phyloP scores from a whole-genome alignment of 371 early-diverging fungal species.

The Zychaea mexicana region DNA sequence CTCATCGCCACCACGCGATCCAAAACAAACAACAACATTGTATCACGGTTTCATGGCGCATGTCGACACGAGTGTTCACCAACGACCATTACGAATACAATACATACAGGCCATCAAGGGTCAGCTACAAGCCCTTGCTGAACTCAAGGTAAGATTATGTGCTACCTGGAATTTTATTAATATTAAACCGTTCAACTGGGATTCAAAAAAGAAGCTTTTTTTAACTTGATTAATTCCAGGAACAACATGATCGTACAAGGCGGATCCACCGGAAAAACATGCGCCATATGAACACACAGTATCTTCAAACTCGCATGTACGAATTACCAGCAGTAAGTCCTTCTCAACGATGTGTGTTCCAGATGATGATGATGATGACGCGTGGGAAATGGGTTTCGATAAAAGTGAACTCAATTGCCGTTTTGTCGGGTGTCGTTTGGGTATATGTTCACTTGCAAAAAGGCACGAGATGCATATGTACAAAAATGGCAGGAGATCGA shows the following conservation, averaged over 20 bases:
- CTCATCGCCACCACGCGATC: not conserved
- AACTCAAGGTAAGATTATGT: slow-evolving; percentile 20
- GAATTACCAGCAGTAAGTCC: slow-evolving; percentile 3
- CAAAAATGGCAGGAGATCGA: slow-evolving; percentile 23
- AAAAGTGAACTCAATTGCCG: too few relatives aligned
- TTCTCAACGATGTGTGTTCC: too few relatives aligned
- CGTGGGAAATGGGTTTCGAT: not conserved
- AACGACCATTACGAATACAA: slow-evolving; percentile 13
- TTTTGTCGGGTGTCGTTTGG: not conserved
- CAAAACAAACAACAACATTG: slow-evolving; percentile 5
- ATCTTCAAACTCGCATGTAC: slow-evolving; percentile 12
- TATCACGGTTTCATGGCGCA: slow-evolving; percentile 14
- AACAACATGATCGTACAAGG: slow-evolving; percentile 21
- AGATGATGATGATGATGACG: too few relatives aligned
- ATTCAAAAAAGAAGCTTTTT: not conserved
- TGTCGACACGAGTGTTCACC: slow-evolving; percentile 11
- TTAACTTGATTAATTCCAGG: slow-evolving; percentile 7
- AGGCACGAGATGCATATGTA: slow-evolving; percentile 22
- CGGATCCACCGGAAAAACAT: slow-evolving; percentile 23
- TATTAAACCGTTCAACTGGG: slow-evolving; percentile 1
- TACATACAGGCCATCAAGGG: slow-evolving; percentile 26
- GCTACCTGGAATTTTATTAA: not conserved
- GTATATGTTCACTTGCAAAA: not conserved
- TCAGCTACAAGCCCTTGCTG: slow-evolving; percentile 16
- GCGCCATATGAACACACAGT: slow-evolving; percentile 12